Conservation (phyloP, 768 basidiomycete genomes). For the Aureoboletus auriporus region DNA sequence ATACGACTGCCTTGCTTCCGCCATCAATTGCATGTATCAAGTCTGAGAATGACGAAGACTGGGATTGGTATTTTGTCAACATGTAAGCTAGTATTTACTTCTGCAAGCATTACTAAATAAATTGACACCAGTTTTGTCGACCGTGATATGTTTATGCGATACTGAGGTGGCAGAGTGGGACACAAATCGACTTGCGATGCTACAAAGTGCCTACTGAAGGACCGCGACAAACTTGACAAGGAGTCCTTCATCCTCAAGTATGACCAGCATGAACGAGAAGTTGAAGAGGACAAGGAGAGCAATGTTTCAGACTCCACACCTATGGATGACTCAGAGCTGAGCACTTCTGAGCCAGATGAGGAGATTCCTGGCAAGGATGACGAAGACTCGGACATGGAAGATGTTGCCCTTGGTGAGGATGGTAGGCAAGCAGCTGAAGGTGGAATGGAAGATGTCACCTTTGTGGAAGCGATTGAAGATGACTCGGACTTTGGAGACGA, state of each 20-base stretch:
- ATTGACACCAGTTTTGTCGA: slow-evolving; percentile 1
- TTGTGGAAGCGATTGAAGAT: background rate
- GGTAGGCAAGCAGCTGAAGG: too few relatives aligned
- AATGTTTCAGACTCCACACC: background rate
- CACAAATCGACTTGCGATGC: background rate
- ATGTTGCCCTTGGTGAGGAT: too few relatives aligned
- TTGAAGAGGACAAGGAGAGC: background rate
- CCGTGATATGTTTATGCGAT: background rate
- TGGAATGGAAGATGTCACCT: too few relatives aligned
- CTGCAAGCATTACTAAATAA: too few relatives aligned
- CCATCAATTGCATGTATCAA: slow-evolving; percentile 5
- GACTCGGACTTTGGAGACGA: slow-evolving; percentile 1
- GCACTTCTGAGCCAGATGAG: background rate
- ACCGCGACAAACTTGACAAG: background rate
- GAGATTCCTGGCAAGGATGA: background rate
- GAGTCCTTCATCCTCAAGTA: background rate
- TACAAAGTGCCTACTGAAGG: background rate
- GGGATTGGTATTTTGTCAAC: slow-evolving; percentile 30
- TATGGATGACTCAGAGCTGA: background rate
- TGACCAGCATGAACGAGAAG: background rate
- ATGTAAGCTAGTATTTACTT: too few relatives aligned
- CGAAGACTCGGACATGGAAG: background rate
- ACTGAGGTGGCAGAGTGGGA: background rate
- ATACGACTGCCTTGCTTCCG: background rate
- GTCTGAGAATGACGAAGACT: slow-evolving; percentile 26